phyloP scores from a whole-genome alignment of 768 basidiomycete genomes.

The Boletus tomentosulus region DNA sequence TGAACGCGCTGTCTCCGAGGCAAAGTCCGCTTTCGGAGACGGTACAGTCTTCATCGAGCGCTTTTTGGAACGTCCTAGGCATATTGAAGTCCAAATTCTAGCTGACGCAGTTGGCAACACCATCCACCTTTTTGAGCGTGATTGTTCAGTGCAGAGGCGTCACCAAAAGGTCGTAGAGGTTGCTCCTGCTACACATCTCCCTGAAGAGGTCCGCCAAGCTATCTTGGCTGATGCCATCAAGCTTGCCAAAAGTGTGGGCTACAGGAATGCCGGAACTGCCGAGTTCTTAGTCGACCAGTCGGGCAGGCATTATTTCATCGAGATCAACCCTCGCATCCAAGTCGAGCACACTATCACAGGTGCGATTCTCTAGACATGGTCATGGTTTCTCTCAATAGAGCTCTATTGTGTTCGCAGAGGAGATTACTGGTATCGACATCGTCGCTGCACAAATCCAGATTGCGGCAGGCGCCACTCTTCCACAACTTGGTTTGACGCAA shows the following conservation, averaged over 20 bases:
- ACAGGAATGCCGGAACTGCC: slow-evolving; percentile 95
- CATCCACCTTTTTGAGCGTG: slow-evolving; percentile 97
- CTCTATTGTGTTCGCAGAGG: slow-evolving; percentile 58
- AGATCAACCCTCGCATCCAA: slow-evolving; percentile 99
- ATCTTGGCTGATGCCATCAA: slow-evolving; percentile 91
- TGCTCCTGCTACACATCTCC: slow-evolving; percentile 91
- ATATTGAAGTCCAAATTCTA: slow-evolving; percentile 95
- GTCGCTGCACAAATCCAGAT: slow-evolving; percentile 99
- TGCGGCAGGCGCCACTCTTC: slow-evolving; percentile 94
- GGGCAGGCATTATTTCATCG: slow-evolving; percentile 98
- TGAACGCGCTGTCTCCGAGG: slow-evolving; percentile 90
- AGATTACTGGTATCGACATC: slow-evolving; percentile 98
- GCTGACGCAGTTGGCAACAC: slow-evolving; percentile 92
- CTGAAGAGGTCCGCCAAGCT: slow-evolving; percentile 85
- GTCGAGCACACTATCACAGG: slow-evolving; percentile 99
- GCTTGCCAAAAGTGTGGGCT: slow-evolving; percentile 88
- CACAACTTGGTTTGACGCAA: slow-evolving; percentile 93
- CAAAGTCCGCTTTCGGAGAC: slow-evolving; percentile 95
- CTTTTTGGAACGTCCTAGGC: slow-evolving; percentile 92
- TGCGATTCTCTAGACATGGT: slow-evolving; percentile 29
- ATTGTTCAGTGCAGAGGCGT: slow-evolving; percentile 96
- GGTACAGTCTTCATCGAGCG: slow-evolving; percentile 99
- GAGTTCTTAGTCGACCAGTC: slow-evolving; percentile 98
- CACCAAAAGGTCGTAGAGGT: slow-evolving; percentile 99
- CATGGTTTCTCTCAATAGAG: background rate